A percentile compares a stretch with the other conserved stretches of the same genome.
Evolutionary conservation across 768 basidiomycete genomes (phyloP).

Genomic region (Boletus rubescentipes): DNA sequence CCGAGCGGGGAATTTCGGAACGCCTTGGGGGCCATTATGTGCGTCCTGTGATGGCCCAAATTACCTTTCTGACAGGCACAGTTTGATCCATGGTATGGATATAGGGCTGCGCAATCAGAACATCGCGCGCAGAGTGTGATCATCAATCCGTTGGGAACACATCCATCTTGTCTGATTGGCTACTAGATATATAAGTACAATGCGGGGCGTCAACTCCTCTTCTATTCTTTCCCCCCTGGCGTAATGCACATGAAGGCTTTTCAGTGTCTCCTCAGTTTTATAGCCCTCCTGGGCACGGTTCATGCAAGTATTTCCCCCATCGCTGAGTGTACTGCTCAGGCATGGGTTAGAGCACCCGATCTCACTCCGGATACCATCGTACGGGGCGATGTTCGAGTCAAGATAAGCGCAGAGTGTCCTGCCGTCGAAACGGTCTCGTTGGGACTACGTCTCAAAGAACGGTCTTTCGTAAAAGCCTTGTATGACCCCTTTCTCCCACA

Average conservation of each 20-base stretch:
- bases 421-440: conserved; percentile 1
- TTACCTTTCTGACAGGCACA: background rate
- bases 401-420: conserved; percentile 16
- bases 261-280: background rate
- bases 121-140: background rate
- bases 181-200: background rate
- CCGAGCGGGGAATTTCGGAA: too few species aligned
- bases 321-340: conserved; percentile 5
- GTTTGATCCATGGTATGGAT: background rate
- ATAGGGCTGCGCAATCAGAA: too few species aligned
- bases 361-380: conserved; percentile 13
- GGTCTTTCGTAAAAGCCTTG: conserved; percentile 15
- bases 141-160: background rate
- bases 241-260: background rate
- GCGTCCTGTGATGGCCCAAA: too few species aligned
- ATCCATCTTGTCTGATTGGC: background rate
- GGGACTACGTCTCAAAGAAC: conserved; percentile 22
- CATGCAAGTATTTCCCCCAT: background rate
- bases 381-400: conserved; percentile 13
- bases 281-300: background rate
- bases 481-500: background rate
- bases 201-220: background rate
- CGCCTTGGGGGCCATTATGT: too few species aligned
- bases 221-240: background rate
- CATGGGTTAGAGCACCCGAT: conserved; percentile 23